Percentiles rank a stretch among this genome's conserved stretches.
Evolutionary conservation across 2,329 filamentous ascomycete species (phyloP).

Genomic region (Fusarium tjaetaba): DNA sequence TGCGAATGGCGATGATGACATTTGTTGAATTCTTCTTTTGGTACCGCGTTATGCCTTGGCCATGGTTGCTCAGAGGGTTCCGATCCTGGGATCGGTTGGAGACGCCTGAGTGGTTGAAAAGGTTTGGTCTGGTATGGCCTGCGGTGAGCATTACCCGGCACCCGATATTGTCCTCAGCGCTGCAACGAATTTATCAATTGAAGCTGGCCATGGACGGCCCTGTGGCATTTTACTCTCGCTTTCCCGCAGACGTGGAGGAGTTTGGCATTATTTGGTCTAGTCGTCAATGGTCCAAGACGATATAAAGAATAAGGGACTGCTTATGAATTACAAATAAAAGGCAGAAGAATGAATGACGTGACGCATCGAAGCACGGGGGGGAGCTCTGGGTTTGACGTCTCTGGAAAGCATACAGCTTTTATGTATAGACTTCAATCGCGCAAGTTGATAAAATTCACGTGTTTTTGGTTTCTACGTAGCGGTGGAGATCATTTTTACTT

Average conservation of each 20-base stretch:
- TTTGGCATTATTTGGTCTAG: slow-evolving; percentile 35
- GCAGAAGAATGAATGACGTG: slow-evolving; percentile 31
- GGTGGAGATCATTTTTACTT: neutral
- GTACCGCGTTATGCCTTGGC: slow-evolving; percentile 37
- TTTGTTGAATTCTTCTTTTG: slow-evolving; percentile 38
- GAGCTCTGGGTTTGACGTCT: slow-evolving; percentile 11
- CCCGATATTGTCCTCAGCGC: slow-evolving; percentile 39
- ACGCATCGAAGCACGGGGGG: slow-evolving; percentile 21
- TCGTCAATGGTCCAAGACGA: slow-evolving; percentile 37
- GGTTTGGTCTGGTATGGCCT: slow-evolving; percentile 31
- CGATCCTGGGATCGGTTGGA: slow-evolving; percentile 32
- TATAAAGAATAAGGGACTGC: slow-evolving; percentile 37
- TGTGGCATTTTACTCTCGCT: slow-evolving; percentile 42
- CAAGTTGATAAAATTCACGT: slow-evolving; percentile 31
- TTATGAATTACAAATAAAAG: slow-evolving; percentile 30
- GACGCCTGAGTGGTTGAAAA: slow-evolving; percentile 39
- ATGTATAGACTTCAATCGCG: slow-evolving; percentile 34
- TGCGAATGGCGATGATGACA: slow-evolving; percentile 38
- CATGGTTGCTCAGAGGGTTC: slow-evolving; percentile 37
- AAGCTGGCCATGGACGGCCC: slow-evolving; percentile 41
- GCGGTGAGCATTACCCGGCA: slow-evolving; percentile 34
- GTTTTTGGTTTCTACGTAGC: neutral
- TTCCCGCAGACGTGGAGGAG: slow-evolving; percentile 38
- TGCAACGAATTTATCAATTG: slow-evolving; percentile 44
- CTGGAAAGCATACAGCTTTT: slow-evolving; percentile 24